phyloP scores from a whole-genome alignment of 1,284 basidiomycete genomes.

The Rhodotorula sp. region DNA sequence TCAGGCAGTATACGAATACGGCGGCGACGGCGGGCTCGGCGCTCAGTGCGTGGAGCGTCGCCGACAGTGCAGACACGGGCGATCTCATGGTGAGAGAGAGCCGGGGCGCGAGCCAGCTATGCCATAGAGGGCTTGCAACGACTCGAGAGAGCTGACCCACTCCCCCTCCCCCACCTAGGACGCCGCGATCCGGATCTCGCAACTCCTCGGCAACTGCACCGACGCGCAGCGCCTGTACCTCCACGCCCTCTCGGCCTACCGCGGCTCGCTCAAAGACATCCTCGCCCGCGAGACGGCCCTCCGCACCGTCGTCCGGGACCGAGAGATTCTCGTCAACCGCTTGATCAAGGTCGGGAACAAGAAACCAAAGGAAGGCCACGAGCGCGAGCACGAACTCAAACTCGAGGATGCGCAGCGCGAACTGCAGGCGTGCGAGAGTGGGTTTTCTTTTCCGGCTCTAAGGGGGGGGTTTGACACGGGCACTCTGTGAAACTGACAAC shows the following conservation, averaged over 20 bases:
- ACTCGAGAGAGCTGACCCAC: neutral
- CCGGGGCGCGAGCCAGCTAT: neutral
- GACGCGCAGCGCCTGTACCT: conserved; percentile 50
- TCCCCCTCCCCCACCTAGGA: conserved; percentile 25
- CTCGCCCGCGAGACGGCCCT: conserved; percentile 51
- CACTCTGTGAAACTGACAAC: too few species aligned
- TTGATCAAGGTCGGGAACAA: conserved; percentile 51
- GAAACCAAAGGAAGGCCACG: conserved; percentile 38
- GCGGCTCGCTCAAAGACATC: conserved; percentile 51
- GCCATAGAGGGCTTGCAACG: neutral
- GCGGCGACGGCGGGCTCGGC: conserved; percentile 47
- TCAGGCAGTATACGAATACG: conserved; percentile 43
- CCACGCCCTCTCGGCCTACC: conserved; percentile 49
- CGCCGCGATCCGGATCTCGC: conserved; percentile 47
- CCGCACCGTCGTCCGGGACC: conserved; percentile 50
- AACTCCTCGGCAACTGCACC: conserved; percentile 47
- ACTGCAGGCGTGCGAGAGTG: conserved; percentile 51
- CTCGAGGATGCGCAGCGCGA: conserved; percentile 50
- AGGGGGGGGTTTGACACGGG: neutral
- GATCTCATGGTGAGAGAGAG: conserved; percentile 37
- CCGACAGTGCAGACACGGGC: conserved; percentile 48
- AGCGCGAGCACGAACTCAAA: conserved; percentile 47
- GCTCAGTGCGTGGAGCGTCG: conserved; percentile 51
- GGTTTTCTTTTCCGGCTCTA: conserved; percentile 17
- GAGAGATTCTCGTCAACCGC: conserved; percentile 51